Evolutionary conservation across 2,329 filamentous ascomycete species (phyloP).

Genomic region (Scedosporium aurantiacum): DNA sequence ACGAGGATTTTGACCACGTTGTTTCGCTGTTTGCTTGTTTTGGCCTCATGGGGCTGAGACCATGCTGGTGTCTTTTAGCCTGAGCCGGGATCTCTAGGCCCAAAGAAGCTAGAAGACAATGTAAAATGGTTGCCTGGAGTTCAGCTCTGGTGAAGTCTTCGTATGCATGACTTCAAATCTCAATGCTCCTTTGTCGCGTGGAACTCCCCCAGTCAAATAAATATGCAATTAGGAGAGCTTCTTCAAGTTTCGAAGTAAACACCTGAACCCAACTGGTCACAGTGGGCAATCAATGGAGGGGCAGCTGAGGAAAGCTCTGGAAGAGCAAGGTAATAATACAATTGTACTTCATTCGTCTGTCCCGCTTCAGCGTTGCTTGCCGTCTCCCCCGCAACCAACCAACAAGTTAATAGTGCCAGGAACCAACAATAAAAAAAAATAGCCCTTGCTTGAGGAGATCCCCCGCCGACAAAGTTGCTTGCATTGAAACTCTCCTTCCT

Average conservation of each 20-base stretch:
- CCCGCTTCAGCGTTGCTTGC: neutral
- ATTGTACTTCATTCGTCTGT: neutral
- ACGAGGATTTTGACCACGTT: neutral
- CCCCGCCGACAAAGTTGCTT: conserved; percentile 12
- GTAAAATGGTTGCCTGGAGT: neutral
- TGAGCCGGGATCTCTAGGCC: neutral
- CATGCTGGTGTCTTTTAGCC: neutral
- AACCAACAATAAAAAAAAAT: conserved; percentile 5
- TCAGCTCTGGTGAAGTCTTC: neutral
- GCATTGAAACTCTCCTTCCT: conserved; percentile 11
- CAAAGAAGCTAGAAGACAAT: neutral
- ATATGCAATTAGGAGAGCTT: too few species aligned
- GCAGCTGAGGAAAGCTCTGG: neutral
- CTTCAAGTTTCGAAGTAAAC: too few species aligned
- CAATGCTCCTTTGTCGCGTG: too few species aligned
- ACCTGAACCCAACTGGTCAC: too few species aligned
- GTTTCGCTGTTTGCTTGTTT: neutral
- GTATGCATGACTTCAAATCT: too few species aligned
- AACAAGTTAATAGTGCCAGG: neutral
- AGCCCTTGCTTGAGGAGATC: conserved; percentile 9
- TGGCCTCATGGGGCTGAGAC: conserved; percentile 1
- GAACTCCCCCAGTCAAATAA: too few species aligned
- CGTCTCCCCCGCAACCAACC: conserved; percentile 4
- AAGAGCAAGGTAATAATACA: neutral
- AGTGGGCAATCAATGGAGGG: neutral